A percentile compares a stretch with the other conserved stretches of the same genome.
Conservation (phyloP, 495 filamentous ascomycete genomes). For the Staphylotrichum longicolle region DNA sequence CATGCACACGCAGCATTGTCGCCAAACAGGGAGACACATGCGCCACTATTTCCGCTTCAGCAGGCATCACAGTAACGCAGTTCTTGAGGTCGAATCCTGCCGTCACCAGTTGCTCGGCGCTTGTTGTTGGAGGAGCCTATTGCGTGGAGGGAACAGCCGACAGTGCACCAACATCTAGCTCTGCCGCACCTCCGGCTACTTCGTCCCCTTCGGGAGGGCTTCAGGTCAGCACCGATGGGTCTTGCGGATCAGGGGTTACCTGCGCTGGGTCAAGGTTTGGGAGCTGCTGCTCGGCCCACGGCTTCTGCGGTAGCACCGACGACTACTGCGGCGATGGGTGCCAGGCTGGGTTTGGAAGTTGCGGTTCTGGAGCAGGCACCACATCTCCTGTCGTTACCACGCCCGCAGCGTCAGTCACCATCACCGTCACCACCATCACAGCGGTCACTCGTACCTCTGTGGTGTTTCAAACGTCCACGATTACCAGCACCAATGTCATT, state of each 20-base stretch:
- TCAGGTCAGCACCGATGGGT: conserved; percentile 35
- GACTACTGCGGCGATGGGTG: conserved; percentile 43
- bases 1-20: conserved; percentile 25
- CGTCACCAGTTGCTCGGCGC: conserved; percentile 29
- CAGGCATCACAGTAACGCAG: conserved; percentile 32
- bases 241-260: conserved; percentile 41
- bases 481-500: conserved; percentile 14
- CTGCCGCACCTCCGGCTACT: neutral
- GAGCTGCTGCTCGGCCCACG: conserved; percentile 43
- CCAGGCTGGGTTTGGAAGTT: conserved; percentile 38
- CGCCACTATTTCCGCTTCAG: conserved; percentile 23
- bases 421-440: conserved; percentile 24
- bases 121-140: conserved; percentile 24
- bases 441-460: conserved; percentile 21
- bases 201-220: conserved; percentile 6
- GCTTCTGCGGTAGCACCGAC: conserved; percentile 40
- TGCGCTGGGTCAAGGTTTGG: conserved; percentile 43
- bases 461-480: neutral
- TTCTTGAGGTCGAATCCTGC: conserved; percentile 31
- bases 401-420: conserved; percentile 14
- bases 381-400: neutral
- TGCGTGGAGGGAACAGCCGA: conserved; percentile 27
- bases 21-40: conserved; percentile 34
- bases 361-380: conserved; percentile 16
- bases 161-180: neutral